A percentile compares a stretch with the other conserved stretches of the same genome.
phyloP scores from a whole-genome alignment of 2,329 filamentous ascomycete genomes.

The Rhinocladiella mackenziei region DNA sequence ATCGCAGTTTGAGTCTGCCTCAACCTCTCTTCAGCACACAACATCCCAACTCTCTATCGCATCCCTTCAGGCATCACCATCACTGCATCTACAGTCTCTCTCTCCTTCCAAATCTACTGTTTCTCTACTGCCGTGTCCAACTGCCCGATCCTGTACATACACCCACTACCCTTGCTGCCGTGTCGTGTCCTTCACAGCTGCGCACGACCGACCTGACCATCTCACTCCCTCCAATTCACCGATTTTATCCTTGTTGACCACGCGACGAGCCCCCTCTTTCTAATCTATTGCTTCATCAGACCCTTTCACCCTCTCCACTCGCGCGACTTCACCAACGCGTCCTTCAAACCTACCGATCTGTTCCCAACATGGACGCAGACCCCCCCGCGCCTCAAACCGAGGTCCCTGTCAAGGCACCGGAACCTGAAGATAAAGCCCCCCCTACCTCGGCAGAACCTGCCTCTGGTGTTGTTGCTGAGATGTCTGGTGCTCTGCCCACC shows the following conservation, averaged over 20 bases:
- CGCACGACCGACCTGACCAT: slow-evolving; percentile 6
- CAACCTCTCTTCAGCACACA: too few species aligned
- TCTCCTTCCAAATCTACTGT: too few species aligned
- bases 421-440: slow-evolving; percentile 26
- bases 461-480: slow-evolving; percentile 25
- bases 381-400: slow-evolving; percentile 16
- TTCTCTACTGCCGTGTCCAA: too few species aligned
- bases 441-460: slow-evolving; percentile 26
- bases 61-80: too few species aligned
- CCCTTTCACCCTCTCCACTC: not conserved
- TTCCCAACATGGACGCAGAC: slow-evolving; percentile 19
- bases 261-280: slow-evolving; percentile 3
- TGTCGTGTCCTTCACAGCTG: slow-evolving; percentile 12
- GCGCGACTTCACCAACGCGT: slow-evolving; percentile 16
- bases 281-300: slow-evolving; percentile 10
- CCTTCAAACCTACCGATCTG: slow-evolving; percentile 3
- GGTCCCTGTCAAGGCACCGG: slow-evolving; percentile 26
- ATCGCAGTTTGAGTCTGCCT: too few species aligned
- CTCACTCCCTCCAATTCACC: slow-evolving; percentile 1
- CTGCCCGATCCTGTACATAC: too few species aligned
- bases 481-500: slow-evolving; percentile 32
- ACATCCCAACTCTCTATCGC: too few species aligned
- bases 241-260: not conserved
- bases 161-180: slow-evolving; percentile 11
- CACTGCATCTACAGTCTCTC: too few species aligned